Base-by-base conservation (phyloP, 1,284 basidiomycete species). In the Meira miltonrushii region DNA sequence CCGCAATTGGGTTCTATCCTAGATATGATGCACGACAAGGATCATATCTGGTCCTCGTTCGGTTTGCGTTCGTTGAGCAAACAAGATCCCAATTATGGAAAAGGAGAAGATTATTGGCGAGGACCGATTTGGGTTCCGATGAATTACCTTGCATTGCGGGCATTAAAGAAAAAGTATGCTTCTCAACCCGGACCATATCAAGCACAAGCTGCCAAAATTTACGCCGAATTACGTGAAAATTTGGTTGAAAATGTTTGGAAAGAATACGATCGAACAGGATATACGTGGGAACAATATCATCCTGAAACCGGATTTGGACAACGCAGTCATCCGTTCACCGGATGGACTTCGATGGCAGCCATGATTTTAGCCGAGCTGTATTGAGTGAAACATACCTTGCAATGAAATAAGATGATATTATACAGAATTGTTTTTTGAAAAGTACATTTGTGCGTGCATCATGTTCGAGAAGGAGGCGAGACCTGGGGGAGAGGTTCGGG, bases 231-330 rank as follows among this genome's bases (percentile, higher is more conserved):
- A 59, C 83, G 92, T 54, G 82, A 82, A 67, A 94, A 94, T 69
- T 80, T 96, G 21, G 83, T 96, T 23, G 82, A 88, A 65, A 96
- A 94, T 43, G 40, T 19, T 60, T 39, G 55, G 13, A 71, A 92
- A 88, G 90, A 95, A 79, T 95, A 92, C 77, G 82, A 89, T 70
- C 84, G 88, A 28, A 95, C 92, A 1, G 92, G 91, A 8, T 93
- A 90, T 76, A 89, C 92, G 10, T 96, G 92, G 91, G 92, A 96
- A 78, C 93, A 96, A 79, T 96, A 95, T 78, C 88, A 96, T 75
- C 81, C 90, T 0, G 79, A 82, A 9, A 89, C 85, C 10, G 92
- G 92, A 12, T 84, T 89, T 72, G 92, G 92, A 1, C 84, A 84
- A 73, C 82, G 92, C 80, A 88, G 89, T 86, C 67, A 60, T 80